Percentiles rank a stretch among this genome's conserved stretches.
These are phyloP conservation scores for Hawksworthiomyces lignivorus DNA, from an alignment of 2,329 filamentous ascomycete species.

Conservation along the genomic window DNA sequence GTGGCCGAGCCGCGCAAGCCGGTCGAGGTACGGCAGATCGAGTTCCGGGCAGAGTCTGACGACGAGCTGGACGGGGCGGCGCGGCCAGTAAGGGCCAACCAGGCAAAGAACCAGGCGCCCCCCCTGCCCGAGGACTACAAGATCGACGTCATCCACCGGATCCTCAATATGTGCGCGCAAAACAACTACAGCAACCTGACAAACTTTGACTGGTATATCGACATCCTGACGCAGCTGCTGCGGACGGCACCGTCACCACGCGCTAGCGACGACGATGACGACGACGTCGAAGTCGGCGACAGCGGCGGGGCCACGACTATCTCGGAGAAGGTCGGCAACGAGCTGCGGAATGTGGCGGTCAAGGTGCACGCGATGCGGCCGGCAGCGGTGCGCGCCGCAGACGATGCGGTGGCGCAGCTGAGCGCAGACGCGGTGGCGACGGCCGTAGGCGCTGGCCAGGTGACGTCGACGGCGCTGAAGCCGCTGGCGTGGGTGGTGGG, in stretches of 20 bases:
- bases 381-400: constrained; percentile 75
- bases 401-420: constrained; percentile 60
- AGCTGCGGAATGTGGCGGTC: constrained; percentile 84
- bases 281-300: constrained; percentile 27
- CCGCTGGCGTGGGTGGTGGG: constrained; percentile 80
- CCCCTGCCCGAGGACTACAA: constrained; percentile 81
- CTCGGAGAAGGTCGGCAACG: constrained; percentile 68
- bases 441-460: constrained; percentile 37
- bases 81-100: constrained; percentile 23
- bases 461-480: constrained; percentile 59
- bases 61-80: constrained; percentile 39
- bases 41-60: constrained; percentile 38
- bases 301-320: constrained; percentile 39
- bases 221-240: constrained; percentile 78
- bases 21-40: constrained; percentile 37
- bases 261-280: constrained; percentile 31
- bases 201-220: constrained; percentile 98
- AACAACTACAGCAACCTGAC: constrained; percentile 78
- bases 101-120: constrained; percentile 35
- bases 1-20: constrained; percentile 34
- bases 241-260: constrained; percentile 54
- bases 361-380: constrained; percentile 78
- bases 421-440: constrained; percentile 39
- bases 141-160: constrained; percentile 70
- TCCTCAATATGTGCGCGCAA: constrained; percentile 81